Conservation (phyloP, 2,329 filamentous ascomycete species). For the Trichoderma sp. region DNA sequence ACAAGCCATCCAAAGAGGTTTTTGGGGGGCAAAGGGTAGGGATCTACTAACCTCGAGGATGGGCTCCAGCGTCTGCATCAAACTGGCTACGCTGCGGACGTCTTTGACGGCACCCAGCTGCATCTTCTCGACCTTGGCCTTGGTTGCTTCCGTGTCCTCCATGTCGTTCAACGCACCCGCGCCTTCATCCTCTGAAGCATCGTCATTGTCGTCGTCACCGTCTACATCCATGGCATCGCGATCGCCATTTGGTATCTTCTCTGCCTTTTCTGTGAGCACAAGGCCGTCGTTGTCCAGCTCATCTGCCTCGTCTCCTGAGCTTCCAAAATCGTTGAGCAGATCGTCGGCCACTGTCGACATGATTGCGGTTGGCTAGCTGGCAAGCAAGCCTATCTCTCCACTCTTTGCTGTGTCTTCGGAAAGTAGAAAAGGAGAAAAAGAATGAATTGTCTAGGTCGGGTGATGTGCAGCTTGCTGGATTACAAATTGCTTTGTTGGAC, state of each 20-base stretch:
- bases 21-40: slow-evolving; percentile 19
- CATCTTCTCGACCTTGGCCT: slow-evolving; percentile 80
- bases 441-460: not conserved
- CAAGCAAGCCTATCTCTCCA: not conserved
- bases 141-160: slow-evolving; percentile 66
- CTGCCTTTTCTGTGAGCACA: slow-evolving; percentile 41
- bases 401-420: not conserved
- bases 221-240: slow-evolving; percentile 56
- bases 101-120: slow-evolving; percentile 70
- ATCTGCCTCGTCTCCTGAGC: slow-evolving; percentile 70
- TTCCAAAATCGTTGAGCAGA: slow-evolving; percentile 69
- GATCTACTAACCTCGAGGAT: slow-evolving; percentile 70
- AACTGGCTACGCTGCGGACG: slow-evolving; percentile 71
- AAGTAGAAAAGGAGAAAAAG: not conserved
- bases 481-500: slow-evolving; percentile 18
- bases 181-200: slow-evolving; percentile 58
- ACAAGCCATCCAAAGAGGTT: slow-evolving; percentile 39
- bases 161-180: slow-evolving; percentile 50
- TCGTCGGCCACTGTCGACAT: slow-evolving; percentile 95
- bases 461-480: not conserved
- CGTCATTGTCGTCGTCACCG: slow-evolving; percentile 37
- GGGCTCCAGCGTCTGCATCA: slow-evolving; percentile 79
- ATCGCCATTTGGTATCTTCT: slow-evolving; percentile 38
- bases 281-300: slow-evolving; percentile 53
- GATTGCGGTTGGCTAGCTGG: slow-evolving; percentile 24